Evolutionary conservation across 495 filamentous ascomycete species (phyloP), one percentile per base, ranked within the genome.

Genomic region (Pyrenopolyporus hunteri): DNA sequence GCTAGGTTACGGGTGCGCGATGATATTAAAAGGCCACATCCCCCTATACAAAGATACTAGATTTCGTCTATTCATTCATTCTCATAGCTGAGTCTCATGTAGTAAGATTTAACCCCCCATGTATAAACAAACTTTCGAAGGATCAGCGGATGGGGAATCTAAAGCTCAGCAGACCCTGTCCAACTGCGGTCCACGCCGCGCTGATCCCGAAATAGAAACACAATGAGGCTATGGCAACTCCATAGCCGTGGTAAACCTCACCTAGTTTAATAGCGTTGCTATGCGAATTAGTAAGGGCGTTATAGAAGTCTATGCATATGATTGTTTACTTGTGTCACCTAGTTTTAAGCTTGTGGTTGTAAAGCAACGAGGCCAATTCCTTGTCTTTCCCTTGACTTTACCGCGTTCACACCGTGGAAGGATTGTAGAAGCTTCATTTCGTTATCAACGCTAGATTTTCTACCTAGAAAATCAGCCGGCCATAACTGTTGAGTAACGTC

Each of bases 151-250:
- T 48, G 54, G 54, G 22, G 32, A 39, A 36, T 44, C 14, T 39
- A 43, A 39, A 13, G 48, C 48, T 32, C 46, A 23, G 31, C 45
- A 17, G 13, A 52, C 51, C 37, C 56, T 33, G n/a, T 23, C 40
- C 19, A 50, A 28, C 52, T 61, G 42, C 53, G 52, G 52, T 52
- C 47, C 46, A 31, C n/a, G 22, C 51, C 9, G 28, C 39, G 35
- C 58, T 25, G 39, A 47, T 60, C 63, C 29, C 9, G 37, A 64
- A 70, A 70, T 70, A 70, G 67, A 51, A 69, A 61, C 59, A 61
- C 5, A 56, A 61, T 56, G 67, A 67, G 67, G 67, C 67, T 67
- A 29, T 67, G 63, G 39, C 39, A 7, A 7, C 16, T 39, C n/a
- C n/a, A 28, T 48, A 53, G 48, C 43, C 19, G 13, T 43, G 43